A percentile compares a stretch with the other conserved stretches of the same genome.
phyloP scores from a whole-genome alignment of 495 filamentous ascomycete species.

The Gamarada debralockiae region DNA sequence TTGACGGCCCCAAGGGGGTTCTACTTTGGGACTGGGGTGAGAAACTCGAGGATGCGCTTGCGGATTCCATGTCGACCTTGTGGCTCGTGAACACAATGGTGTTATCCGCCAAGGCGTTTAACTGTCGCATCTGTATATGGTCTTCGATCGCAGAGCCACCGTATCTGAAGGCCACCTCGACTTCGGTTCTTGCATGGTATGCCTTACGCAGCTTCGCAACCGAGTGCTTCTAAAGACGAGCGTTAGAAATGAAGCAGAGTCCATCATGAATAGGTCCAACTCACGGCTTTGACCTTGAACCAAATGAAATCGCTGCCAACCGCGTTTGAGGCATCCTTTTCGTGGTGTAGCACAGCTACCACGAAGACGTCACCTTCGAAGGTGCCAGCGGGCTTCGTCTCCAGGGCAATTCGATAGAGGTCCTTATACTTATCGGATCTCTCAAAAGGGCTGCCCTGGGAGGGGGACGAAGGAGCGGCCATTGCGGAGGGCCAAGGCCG shows the following conservation, averaged over 20 bases:
- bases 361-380: not conserved
- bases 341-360: not conserved
- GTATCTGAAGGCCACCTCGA: slow-evolving; percentile 18
- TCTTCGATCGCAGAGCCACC: not conserved
- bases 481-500: too few species aligned
- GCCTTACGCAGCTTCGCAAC: slow-evolving; percentile 23
- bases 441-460: too few species aligned
- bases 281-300: slow-evolving; percentile 32
- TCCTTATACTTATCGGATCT: too few species aligned
- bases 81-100: slow-evolving; percentile 17
- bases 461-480: too few species aligned
- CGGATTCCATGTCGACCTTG: slow-evolving; percentile 14
- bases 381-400: too few species aligned
- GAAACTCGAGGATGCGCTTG: not conserved
- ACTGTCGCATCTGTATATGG: slow-evolving; percentile 4
- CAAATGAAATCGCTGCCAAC: slow-evolving; percentile 29
- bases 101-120: slow-evolving; percentile 9
- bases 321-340: not conserved
- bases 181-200: slow-evolving; percentile 21
- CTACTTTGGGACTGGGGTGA: too few species aligned
- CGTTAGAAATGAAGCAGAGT: not conserved
- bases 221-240: slow-evolving; percentile 29
- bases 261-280: not conserved
- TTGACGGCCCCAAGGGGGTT: not conserved
- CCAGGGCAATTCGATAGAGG: too few species aligned